Evolutionary conservation across 345 rosid species (phyloP).

Genomic region (Geranium rotundifolium): DNA sequence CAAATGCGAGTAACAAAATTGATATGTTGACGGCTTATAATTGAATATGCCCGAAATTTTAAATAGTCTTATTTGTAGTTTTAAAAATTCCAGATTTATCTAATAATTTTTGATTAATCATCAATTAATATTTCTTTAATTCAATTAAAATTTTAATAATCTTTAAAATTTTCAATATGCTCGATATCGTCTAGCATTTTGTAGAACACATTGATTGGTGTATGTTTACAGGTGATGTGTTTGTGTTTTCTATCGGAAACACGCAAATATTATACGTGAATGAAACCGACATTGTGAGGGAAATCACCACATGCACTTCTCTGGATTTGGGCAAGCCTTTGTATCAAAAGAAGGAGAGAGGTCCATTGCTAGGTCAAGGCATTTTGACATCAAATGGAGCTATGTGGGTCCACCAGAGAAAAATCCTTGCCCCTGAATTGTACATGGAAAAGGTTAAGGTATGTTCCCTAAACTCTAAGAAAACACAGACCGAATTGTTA

Average conservation of each 20-base stretch:
- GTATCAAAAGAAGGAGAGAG: background rate
- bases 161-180: constrained; percentile 24
- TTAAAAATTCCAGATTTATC: too few species aligned
- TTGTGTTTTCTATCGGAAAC: constrained; percentile 11
- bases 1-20: too few species aligned
- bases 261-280: constrained; percentile 13
- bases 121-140: too few species aligned
- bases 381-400: constrained; percentile 1
- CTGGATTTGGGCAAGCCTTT: constrained; percentile 17
- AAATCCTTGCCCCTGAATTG: constrained; percentile 21
- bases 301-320: constrained; percentile 16
- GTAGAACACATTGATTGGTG: too few species aligned
- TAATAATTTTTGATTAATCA: too few species aligned
- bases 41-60: too few species aligned
- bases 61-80: too few species aligned
- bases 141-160: too few species aligned
- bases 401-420: constrained; percentile 25
- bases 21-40: too few species aligned
- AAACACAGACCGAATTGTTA: background rate
- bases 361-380: constrained; percentile 1
- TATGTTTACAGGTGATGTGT: constrained; percentile 10
- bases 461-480: constrained; percentile 33
- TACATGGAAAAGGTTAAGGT: constrained; percentile 20
- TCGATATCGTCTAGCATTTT: too few species aligned
- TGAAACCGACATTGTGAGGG: constrained; percentile 18